phyloP scores from a whole-genome alignment of 2,329 filamentous ascomycete species.

The Pestalotiopsis fici region DNA sequence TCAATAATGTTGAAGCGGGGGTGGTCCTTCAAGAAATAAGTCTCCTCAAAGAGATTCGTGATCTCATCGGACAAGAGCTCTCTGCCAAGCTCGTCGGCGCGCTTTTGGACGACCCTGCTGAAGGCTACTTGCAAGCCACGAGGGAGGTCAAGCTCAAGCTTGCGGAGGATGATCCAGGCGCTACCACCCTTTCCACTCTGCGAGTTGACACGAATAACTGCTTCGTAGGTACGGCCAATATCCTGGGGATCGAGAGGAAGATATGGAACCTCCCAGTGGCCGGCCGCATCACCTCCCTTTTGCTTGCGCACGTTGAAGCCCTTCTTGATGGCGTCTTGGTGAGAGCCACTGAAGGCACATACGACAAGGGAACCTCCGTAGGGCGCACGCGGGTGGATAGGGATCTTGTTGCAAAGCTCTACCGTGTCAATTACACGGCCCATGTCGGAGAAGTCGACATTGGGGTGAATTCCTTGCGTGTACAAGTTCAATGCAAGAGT shows the following conservation, averaged over 20 bases:
- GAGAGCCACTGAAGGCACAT: constrained; percentile 86
- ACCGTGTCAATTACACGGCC: constrained; percentile 84
- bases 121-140: constrained; percentile 92
- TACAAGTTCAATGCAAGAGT: constrained; percentile 93
- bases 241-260: constrained; percentile 90
- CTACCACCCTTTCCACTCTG: constrained; percentile 94
- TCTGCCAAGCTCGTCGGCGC: constrained; percentile 77
- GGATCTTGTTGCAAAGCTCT: constrained; percentile 92
- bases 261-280: constrained; percentile 84
- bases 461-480: constrained; percentile 83
- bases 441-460: constrained; percentile 90
- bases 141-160: constrained; percentile 88
- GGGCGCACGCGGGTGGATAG: constrained; percentile 84
- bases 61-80: constrained; percentile 87
- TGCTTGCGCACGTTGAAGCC: constrained; percentile 73
- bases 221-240: constrained; percentile 96
- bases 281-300: constrained; percentile 59
- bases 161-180: constrained; percentile 89
- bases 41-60: constrained; percentile 80
- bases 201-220: constrained; percentile 96
- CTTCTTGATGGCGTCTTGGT: constrained; percentile 97
- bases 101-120: constrained; percentile 80
- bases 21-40: constrained; percentile 83
- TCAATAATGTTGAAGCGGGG: constrained; percentile 85
- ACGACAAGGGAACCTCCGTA: constrained; percentile 93